Conservation (phyloP, 2,329 filamentous ascomycete species). For the Pyrenochaeta sp. region DNA sequence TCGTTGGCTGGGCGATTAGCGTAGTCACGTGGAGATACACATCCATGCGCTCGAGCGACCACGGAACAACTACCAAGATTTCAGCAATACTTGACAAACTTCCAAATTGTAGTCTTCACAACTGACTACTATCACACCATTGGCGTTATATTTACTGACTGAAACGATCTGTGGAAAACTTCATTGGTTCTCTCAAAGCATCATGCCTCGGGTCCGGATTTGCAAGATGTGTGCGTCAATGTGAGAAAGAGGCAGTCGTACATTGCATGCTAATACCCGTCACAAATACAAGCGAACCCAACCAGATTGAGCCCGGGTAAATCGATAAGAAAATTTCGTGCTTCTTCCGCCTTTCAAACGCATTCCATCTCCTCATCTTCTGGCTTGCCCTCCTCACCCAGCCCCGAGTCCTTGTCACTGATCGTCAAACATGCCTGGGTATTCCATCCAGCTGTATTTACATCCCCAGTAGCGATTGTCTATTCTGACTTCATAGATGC, state of each 20-base stretch:
- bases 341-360: slow-evolving; percentile 25
- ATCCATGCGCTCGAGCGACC: not conserved
- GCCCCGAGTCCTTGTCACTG: slow-evolving; percentile 19
- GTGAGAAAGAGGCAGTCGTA: slow-evolving; percentile 35
- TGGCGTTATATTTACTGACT: too few relatives aligned
- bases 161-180: too few relatives aligned
- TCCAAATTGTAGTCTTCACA: too few relatives aligned
- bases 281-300: slow-evolving; percentile 49
- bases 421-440: slow-evolving; percentile 30
- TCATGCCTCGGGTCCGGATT: too few relatives aligned
- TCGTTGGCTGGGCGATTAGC: slow-evolving; percentile 16
- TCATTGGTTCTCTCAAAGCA: too few relatives aligned
- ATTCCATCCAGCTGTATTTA: slow-evolving; percentile 39
- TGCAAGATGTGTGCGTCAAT: not conserved
- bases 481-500: slow-evolving; percentile 7
- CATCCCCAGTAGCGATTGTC: slow-evolving; percentile 39
- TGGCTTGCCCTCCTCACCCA: slow-evolving; percentile 27
- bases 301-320: slow-evolving; percentile 36
- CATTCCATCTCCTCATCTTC: slow-evolving; percentile 24
- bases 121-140: too few relatives aligned
- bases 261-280: slow-evolving; percentile 49
- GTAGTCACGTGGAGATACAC: not conserved
- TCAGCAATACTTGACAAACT: too few relatives aligned
- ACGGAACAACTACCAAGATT: not conserved
- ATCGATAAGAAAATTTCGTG: slow-evolving; percentile 37